Evolutionary conservation across 805 yeast species (phyloP), one percentile per base, ranked within the genome.

Genomic region (Debaryomyces prosopidis): DNA sequence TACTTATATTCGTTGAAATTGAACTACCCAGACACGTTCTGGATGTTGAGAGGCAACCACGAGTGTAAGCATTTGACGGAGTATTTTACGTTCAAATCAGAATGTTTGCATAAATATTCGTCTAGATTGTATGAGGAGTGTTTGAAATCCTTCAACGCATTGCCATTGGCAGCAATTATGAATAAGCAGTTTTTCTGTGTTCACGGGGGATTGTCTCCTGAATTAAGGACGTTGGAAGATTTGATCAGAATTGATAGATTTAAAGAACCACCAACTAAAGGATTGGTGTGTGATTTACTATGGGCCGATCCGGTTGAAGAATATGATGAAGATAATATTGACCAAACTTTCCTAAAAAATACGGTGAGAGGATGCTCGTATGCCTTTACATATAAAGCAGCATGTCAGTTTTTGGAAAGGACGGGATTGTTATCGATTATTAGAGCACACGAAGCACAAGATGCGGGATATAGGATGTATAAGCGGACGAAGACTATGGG

Each of bases 241-340:
- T 68, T 92, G 28, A 75, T 77, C 26, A 72, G 68, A 31, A 69
- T 92, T 33, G 82, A 91, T 66, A 77, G 99, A 52, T 92, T 91
- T 69, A 75, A 85, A 45, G 96, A 90, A 61, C 96, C 96, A 20
- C 98, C 99, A 5, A 87, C 96, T 2, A 79, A 83, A 49, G 99
- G 99, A 0, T 65, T 92, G 43, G 87, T 89, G 89, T 92, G 97
- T 67, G 99, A 92, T 67, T 69, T 92, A 51, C 76, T 92, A 57
- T 92, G 98, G 99, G 85, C 97, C 0, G 98, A 92, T 65, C 99
- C 99, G 0, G 71, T 85, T n/a, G 96, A 89, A 54, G 85, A 86
- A 36, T 92, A 88, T 62, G 84, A 78, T 51, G 76, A 71, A 9
- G 75, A 71, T 47, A 57, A 56, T 43, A 56, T 63, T 49, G 79